Evolutionary conservation across 2,329 filamentous ascomycete species (phyloP), one percentile per base, ranked within the genome.

Genomic region (Verticillium zaregamsianum): DNA sequence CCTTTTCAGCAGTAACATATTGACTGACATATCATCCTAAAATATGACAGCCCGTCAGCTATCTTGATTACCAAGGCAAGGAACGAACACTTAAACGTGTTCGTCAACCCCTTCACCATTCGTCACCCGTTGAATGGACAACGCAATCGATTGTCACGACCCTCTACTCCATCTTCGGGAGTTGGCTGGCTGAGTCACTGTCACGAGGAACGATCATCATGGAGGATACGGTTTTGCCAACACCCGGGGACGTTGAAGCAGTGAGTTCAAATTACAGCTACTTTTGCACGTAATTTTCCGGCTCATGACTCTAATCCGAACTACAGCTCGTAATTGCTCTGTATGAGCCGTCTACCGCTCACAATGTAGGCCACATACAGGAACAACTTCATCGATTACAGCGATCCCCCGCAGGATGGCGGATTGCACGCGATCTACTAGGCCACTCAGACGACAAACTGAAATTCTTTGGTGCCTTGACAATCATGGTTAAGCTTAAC

Each of bases 401-500:
- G 72, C 87, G 87, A 67, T 91, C 92, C 2, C 81, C 88, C 2
- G 83, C 91, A 69, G 94, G 93, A 60, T 99, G 95, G 95, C 83
- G 90, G 61, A 82, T 97, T 55, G 93, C 92, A 23, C 88, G 94
- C 70, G 86, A 86, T 59, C 81, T 98, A 15, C 79, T 97, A 12
- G 80, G 80, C 58, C 87, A 86, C 64, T 78, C 84, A 25, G 87
- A 91, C 67, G 85, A 90, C 64, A 89, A 93, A 69, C 86, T 95
- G 67, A 90, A 90, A 66, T 98, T 98, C 76, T 97, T 96, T 72
- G 95, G 92, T 15, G 94, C 93, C 33, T 82, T 97, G 63, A 98
- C 94, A 0, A 90, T 97, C 67, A 96, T 92, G 58, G 87, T 98
- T 68, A 99, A 98, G 77, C 86, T 98, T 62, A 97, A 98, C 72